phyloP scores from a whole-genome alignment of 257 asterid species.

The Solanum pimpinellifolium region DNA sequence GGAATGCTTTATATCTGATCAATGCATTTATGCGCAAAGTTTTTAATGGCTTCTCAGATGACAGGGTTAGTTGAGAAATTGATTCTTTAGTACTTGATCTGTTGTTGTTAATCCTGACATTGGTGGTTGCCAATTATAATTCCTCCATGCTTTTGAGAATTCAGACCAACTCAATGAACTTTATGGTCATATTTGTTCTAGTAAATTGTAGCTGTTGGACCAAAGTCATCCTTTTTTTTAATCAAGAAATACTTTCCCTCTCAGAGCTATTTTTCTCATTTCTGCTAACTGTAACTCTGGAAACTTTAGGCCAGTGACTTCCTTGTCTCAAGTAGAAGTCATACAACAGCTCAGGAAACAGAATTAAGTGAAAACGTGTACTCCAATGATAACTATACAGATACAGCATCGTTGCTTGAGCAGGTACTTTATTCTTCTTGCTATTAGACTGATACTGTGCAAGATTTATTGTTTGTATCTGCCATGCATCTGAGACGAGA shows the following conservation, averaged over 20 bases:
- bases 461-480: slow-evolving; percentile 9
- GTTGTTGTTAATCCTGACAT: neutral
- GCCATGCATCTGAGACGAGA: neutral
- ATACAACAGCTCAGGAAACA: slow-evolving; percentile 49
- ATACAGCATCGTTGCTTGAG: slow-evolving; percentile 66
- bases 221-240: neutral
- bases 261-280: neutral
- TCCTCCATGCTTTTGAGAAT: neutral
- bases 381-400: slow-evolving; percentile 33
- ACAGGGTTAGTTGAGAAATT: neutral
- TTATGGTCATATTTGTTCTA: neutral
- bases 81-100: neutral
- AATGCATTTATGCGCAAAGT: neutral
- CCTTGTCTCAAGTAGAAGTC: slow-evolving; percentile 64
- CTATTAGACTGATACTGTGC: neutral
- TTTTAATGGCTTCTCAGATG: neutral
- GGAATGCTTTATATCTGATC: neutral
- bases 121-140: neutral
- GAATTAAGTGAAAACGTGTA: slow-evolving; percentile 67
- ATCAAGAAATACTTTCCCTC: neutral
- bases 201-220: neutral
- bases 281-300: neutral
- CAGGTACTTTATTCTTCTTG: slow-evolving; percentile 39
- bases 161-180: neutral
- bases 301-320: slow-evolving; percentile 78